Conservation (phyloP, 2,329 filamentous ascomycete genomes). For the Truncatella angustata region DNA sequence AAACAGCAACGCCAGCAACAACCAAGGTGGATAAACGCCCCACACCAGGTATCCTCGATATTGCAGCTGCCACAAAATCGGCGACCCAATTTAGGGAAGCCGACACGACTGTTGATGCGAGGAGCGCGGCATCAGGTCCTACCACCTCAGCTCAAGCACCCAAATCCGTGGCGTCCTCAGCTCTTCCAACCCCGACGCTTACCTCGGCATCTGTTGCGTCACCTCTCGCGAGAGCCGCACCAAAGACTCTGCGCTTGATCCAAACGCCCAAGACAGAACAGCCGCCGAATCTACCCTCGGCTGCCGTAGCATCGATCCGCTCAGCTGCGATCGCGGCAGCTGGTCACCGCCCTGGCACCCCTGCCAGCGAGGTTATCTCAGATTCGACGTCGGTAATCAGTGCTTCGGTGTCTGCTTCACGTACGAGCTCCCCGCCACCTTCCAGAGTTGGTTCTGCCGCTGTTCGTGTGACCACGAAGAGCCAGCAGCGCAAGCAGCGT, state of each 20-base stretch:
- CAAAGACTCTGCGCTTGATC: conserved; percentile 70
- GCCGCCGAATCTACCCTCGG: conserved; percentile 35
- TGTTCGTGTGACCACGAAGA: conserved; percentile 70
- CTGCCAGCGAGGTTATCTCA: conserved; percentile 71
- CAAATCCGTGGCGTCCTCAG: conserved; percentile 30
- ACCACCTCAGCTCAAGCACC: conserved; percentile 30
- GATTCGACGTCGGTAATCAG: conserved; percentile 75
- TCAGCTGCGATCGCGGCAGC: conserved; percentile 27
- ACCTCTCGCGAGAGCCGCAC: conserved; percentile 48
- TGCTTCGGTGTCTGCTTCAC: conserved; percentile 63
- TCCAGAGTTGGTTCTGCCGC: conserved; percentile 67
- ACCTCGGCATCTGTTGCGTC: conserved; percentile 50
- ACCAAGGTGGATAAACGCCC: conserved; percentile 35
- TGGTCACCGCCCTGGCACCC: conserved; percentile 64
- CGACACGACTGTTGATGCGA: conserved; percentile 21
- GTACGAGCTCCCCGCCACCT: conserved; percentile 69
- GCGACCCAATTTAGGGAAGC: conserved; percentile 18
- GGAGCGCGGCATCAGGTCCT: conserved; percentile 28
- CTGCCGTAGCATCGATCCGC: conserved; percentile 27
- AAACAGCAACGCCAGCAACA: conserved; percentile 15
- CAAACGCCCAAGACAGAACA: conserved; percentile 62
- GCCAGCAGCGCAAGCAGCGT: conserved; percentile 73
- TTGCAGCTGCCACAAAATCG: conserved; percentile 45
- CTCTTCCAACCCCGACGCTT: conserved; percentile 48
- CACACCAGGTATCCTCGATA: conserved; percentile 44